Conservation (phyloP, 192 early-diverging fungal species). For the Kickxella alabastrina region DNA sequence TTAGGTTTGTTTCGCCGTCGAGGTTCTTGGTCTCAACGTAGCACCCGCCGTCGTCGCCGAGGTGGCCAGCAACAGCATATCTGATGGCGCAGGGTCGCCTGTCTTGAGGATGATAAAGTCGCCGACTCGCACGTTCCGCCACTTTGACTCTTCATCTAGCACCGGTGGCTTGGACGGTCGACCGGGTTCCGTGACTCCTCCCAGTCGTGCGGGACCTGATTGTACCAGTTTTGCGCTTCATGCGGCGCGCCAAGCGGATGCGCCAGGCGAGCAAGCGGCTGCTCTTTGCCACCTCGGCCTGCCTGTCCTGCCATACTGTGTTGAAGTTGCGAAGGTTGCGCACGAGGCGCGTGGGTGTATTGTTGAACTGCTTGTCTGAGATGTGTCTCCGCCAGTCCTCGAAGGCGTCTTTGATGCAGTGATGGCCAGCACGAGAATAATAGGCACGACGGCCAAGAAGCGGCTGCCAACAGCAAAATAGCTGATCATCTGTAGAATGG, state of each 20-base stretch:
- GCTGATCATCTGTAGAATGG: conserved; percentile 68
- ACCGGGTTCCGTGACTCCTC: conserved; percentile 36
- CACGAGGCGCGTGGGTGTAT: conserved; percentile 58
- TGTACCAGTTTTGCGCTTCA: conserved; percentile 41
- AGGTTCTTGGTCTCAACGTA: conserved; percentile 94
- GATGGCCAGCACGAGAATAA: conserved; percentile 75
- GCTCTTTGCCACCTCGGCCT: conserved; percentile 17
- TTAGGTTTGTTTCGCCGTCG: conserved; percentile 98
- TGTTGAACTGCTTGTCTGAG: conserved; percentile 80
- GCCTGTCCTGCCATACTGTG: conserved; percentile 31
- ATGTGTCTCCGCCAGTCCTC: conserved; percentile 87
- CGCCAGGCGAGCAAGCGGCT: conserved; percentile 16
- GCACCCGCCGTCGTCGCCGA: conserved; percentile 72
- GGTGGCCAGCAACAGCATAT: conserved; percentile 76
- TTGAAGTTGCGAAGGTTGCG: conserved; percentile 63
- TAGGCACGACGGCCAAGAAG: conserved; percentile 73
- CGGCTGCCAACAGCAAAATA: conserved; percentile 77
- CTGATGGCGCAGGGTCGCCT: conserved; percentile 80
- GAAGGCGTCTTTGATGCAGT: conserved; percentile 81
- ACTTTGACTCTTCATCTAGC: conserved; percentile 54
- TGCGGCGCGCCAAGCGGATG: conserved; percentile 33
- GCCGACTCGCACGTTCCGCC: conserved; percentile 74
- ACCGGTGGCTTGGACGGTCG: conserved; percentile 17
- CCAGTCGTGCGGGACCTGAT: conserved; percentile 45
- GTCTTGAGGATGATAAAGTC: conserved; percentile 83